Evolutionary conservation across 345 rosid species (phyloP).

Genomic region (Cardamine occulta): DNA sequence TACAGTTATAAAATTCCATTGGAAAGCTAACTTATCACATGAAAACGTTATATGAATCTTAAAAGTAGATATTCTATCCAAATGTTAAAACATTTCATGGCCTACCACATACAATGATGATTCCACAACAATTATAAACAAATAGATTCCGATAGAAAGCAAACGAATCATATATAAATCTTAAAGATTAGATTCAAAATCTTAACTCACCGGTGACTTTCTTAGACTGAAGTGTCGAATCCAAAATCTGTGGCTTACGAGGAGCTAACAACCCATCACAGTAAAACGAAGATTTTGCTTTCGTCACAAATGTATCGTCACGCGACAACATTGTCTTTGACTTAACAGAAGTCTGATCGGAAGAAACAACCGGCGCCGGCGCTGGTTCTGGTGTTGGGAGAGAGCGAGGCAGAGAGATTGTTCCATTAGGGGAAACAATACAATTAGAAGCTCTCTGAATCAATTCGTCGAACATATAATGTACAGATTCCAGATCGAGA

Average conservation of each 20-base stretch:
- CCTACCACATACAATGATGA: background rate
- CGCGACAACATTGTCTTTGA: conserved; percentile 55
- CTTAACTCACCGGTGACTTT: conserved; percentile 55
- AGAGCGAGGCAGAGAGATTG: conserved; percentile 11
- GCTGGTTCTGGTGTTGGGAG: background rate
- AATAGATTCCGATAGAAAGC: background rate
- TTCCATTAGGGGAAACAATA: conserved; percentile 46
- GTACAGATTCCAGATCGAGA: conserved; percentile 77
- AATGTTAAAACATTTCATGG: background rate
- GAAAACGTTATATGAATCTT: conserved; percentile 4
- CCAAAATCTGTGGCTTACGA: conserved; percentile 53
- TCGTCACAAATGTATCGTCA: conserved; percentile 75
- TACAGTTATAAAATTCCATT: conserved; percentile 28
- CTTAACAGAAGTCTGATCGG: conserved; percentile 46
- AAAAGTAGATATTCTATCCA: background rate
- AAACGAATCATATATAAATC: background rate
- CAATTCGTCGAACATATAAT: conserved; percentile 69
- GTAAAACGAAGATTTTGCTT: conserved; percentile 57
- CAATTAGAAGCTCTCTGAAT: conserved; percentile 88
- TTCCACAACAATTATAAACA: background rate
- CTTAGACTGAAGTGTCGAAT: conserved; percentile 60
- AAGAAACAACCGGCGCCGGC: conserved; percentile 29
- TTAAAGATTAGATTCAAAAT: conserved; percentile 4
- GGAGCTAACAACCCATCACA: conserved; percentile 52
- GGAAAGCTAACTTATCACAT: background rate